These are phyloP conservation scores for Solanum chilense DNA, from an alignment of 257 asterid genomes.

Conservation along the genomic window DNA sequence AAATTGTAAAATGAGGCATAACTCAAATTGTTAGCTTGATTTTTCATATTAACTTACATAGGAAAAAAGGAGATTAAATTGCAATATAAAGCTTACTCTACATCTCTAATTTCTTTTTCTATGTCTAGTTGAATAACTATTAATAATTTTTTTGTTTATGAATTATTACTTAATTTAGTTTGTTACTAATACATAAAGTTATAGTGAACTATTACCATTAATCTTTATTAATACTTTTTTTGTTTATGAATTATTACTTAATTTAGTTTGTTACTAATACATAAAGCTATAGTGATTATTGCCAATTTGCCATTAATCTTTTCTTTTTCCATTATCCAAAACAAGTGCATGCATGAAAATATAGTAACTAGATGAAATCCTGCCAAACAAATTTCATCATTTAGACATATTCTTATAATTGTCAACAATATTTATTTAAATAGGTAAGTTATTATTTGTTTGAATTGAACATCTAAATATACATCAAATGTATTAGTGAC, in stretches of 20 bases:
- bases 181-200: background rate
- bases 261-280: background rate
- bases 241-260: background rate
- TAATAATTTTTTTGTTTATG: background rate
- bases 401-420: background rate
- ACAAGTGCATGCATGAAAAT: background rate
- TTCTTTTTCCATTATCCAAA: background rate
- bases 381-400: background rate
- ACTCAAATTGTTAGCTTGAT: background rate
- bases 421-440: background rate
- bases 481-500: background rate
- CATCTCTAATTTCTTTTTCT: background rate
- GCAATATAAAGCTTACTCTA: background rate
- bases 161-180: background rate
- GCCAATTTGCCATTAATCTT: background rate
- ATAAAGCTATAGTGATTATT: background rate
- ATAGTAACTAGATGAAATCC: background rate
- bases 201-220: background rate
- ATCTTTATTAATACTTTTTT: background rate
- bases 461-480: background rate
- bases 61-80: background rate
- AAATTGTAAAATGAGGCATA: background rate
- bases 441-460: background rate
- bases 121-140: background rate
- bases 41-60: background rate